Evolutionary conservation across 73 alveolate species (phyloP).

Genomic region (Stentor roeselii): DNA sequence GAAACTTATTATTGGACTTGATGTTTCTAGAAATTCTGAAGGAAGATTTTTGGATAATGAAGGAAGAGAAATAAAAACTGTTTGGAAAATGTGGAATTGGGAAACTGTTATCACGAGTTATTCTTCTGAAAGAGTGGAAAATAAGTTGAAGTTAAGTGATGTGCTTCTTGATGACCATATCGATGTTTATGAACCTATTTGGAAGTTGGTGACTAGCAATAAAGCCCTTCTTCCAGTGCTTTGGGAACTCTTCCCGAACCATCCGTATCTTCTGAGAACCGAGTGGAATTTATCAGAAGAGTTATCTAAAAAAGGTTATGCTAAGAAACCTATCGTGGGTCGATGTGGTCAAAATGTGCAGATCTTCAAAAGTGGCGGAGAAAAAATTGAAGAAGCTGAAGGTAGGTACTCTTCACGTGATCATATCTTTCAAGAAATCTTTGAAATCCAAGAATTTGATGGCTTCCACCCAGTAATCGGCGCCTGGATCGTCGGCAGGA

Average conservation of each 20-base stretch:
- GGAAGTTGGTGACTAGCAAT: background rate
- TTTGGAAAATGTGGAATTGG: constrained; percentile 8
- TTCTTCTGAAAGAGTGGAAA: background rate
- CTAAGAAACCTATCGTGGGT: background rate
- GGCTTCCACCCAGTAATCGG: background rate
- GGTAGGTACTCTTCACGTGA: background rate
- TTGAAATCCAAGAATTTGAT: background rate
- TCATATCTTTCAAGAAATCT: background rate
- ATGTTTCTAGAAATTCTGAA: too few species aligned
- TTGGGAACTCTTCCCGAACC: background rate
- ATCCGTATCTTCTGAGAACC: background rate
- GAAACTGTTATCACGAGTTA: background rate
- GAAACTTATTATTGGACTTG: background rate
- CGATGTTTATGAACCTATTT: background rate
- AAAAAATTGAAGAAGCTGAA: background rate
- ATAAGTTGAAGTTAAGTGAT: background rate
- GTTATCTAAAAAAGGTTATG: background rate
- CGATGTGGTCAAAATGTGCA: background rate
- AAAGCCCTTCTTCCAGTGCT: background rate
- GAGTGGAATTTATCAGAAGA: background rate
- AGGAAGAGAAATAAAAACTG: background rate
- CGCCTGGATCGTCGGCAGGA: background rate
- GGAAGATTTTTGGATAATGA: background rate
- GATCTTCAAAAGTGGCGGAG: background rate
- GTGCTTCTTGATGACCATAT: background rate